Conservation (phyloP, 2,329 filamentous ascomycete species). For the Paecilomyces sp. region DNA sequence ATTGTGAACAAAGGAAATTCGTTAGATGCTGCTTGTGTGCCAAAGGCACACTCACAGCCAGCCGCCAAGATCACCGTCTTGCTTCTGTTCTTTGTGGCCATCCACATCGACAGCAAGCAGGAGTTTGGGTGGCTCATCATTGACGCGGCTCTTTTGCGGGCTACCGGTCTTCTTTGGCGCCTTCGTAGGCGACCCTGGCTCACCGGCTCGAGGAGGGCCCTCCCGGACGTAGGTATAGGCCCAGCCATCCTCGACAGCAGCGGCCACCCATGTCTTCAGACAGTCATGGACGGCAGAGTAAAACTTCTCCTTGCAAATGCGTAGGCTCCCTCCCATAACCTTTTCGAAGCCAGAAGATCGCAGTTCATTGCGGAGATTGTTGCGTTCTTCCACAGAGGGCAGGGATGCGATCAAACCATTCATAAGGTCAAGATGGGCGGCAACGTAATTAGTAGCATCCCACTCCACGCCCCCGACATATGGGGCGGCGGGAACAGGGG, state of each 20-base stretch:
- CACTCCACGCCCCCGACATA: slow-evolving; percentile 97
- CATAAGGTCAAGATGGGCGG: slow-evolving; percentile 83
- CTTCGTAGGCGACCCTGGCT: slow-evolving; percentile 32
- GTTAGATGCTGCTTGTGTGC: slow-evolving; percentile 1
- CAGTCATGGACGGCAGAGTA: slow-evolving; percentile 88
- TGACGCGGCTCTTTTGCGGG: slow-evolving; percentile 35
- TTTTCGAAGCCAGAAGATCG: slow-evolving; percentile 85
- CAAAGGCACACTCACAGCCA: slow-evolving; percentile 25
- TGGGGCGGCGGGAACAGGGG: slow-evolving; percentile 86
- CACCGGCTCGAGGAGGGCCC: slow-evolving; percentile 33
- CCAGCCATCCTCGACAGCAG: slow-evolving; percentile 83
- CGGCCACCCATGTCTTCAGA: slow-evolving; percentile 81
- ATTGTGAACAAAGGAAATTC: slow-evolving; percentile 1
- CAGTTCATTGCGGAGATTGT: slow-evolving; percentile 68
- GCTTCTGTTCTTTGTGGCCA: slow-evolving; percentile 12
- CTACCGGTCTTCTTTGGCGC: slow-evolving; percentile 41
- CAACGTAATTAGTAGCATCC: slow-evolving; percentile 96
- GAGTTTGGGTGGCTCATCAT: slow-evolving; percentile 51
- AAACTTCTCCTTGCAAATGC: slow-evolving; percentile 96
- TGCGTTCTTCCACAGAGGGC: slow-evolving; percentile 62
- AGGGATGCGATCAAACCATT: slow-evolving; percentile 85
- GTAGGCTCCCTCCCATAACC: slow-evolving; percentile 72
- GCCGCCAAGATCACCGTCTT: slow-evolving; percentile 22
- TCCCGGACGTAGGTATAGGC: slow-evolving; percentile 68
- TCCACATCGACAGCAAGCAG: slow-evolving; percentile 39